These are phyloP conservation scores for Hypoxylon sp. DNA, from an alignment of 2,329 filamentous ascomycete genomes.

Conservation along the genomic window DNA sequence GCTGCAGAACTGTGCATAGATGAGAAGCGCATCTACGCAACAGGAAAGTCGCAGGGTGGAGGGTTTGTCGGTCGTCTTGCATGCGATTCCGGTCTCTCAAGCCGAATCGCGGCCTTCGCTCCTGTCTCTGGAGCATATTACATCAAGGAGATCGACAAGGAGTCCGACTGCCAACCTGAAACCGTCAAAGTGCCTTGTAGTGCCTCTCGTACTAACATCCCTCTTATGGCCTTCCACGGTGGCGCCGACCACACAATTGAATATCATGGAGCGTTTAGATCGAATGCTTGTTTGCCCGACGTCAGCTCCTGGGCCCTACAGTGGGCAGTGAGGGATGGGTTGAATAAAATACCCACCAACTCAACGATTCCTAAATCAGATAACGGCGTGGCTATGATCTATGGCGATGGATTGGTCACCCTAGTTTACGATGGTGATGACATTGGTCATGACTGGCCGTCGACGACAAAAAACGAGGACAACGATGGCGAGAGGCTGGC, in stretches of 20 bases:
- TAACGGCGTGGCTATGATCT: conserved; percentile 39
- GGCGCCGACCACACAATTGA: conserved; percentile 62
- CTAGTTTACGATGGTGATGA: conserved; percentile 50
- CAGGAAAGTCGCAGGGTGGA: conserved; percentile 52
- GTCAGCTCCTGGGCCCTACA: conserved; percentile 58
- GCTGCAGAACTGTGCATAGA: conserved; percentile 48
- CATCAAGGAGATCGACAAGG: conserved; percentile 40
- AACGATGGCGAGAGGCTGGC: conserved; percentile 44
- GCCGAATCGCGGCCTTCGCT: conserved; percentile 50
- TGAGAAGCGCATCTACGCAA: conserved; percentile 49
- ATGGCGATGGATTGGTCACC: conserved; percentile 42
- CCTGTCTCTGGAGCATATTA: conserved; percentile 52
- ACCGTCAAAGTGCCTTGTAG: conserved; percentile 58
- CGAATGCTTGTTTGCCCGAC: conserved; percentile 60
- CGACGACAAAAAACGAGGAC: conserved; percentile 46
- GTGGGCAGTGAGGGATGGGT: conserved; percentile 57
- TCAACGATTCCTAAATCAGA: conserved; percentile 30
- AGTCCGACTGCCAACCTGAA: conserved; percentile 52
- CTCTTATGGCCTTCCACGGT: conserved; percentile 67
- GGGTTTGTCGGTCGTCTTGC: conserved; percentile 49
- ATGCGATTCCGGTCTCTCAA: conserved; percentile 44
- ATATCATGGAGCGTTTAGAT: conserved; percentile 61
- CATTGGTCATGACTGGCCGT: conserved; percentile 51
- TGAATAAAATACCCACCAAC: conserved; percentile 24
- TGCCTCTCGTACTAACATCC: conserved; percentile 56